Evolutionary conservation across 108 stramenopile species (phyloP), one percentile per base, ranked within the genome.

Genomic region (Licmophora abbreviata): DNA sequence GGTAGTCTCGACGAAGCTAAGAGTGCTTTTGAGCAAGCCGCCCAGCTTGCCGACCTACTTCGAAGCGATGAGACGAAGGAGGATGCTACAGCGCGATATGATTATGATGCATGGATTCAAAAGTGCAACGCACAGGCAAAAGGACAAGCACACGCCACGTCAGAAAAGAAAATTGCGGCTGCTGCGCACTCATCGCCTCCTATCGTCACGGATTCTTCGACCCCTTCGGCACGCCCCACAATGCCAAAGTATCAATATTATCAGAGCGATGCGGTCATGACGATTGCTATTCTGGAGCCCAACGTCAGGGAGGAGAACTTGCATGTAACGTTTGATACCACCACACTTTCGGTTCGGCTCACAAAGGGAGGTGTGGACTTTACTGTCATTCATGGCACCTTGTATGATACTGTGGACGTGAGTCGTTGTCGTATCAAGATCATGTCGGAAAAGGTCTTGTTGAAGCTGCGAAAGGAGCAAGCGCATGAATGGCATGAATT

Each of bases 221-320:
- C 17, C 8, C 29, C 21, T 29, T 31, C 30, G 25, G 48, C 51
- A 48, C 54, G 32, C 25, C 63, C 77, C 0, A 48, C 50, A 44
- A 72, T 73, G 58, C 88, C 91, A 10, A 89, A 88, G 55, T 95
- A 95, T 60, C 94, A 93, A 51, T 96, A 91, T 63, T 96, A 92
- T 54, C 95, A 96, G 58, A 74, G 73, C 23, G 74, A 81, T 24
- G 60, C 70, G 11, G 59, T 75, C 58, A 69, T 96, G 69, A 94
- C 83, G 40, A 85, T 96, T 40, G 63, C 75, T 17, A 77, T 96
- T 41, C 63, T 86, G n/a, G 92, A 87, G 58, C 68, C 84, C 6
- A 67, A 72, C 48, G 68, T 94, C 0, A 31, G 37, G 23, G 29
- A 47, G n/a, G 66, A 73, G 12, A 62, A 87, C 40, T 64, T 90